These are phyloP conservation scores for Niebla homalea DNA, from an alignment of 495 filamentous ascomycete species.

Conservation along the genomic window DNA sequence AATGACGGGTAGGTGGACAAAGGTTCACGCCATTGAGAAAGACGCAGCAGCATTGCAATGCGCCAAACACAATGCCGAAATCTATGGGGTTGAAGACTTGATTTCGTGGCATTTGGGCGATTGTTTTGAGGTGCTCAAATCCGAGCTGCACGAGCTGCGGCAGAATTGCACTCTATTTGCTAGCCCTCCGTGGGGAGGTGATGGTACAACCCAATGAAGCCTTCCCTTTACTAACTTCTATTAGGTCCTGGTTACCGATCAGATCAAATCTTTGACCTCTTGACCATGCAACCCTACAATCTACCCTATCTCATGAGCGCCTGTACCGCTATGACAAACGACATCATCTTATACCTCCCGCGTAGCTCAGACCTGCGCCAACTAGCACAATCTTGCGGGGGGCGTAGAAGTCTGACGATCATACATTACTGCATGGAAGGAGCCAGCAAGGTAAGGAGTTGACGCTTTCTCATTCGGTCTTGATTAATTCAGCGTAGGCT, in stretches of 20 bases:
- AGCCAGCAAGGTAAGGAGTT: constrained; percentile 56
- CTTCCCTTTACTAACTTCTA: constrained; percentile 3
- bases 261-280: constrained; percentile 71
- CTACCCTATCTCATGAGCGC: constrained; percentile 46
- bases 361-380: constrained; percentile 78
- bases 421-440: constrained; percentile 87
- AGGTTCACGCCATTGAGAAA: constrained; percentile 78
- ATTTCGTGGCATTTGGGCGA: constrained; percentile 81
- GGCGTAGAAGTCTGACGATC: constrained; percentile 46
- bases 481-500: neutral
- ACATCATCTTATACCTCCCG: constrained; percentile 70
- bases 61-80: constrained; percentile 79
- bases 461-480: neutral
- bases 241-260: constrained; percentile 64
- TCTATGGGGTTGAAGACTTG: constrained; percentile 68
- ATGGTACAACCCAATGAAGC: constrained; percentile 6
- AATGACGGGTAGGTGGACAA: constrained; percentile 56
- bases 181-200: constrained; percentile 90
- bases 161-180: constrained; percentile 61
- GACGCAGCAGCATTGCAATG: constrained; percentile 64
- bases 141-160: constrained; percentile 34
- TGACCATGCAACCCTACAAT: constrained; percentile 76
- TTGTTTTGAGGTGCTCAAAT: constrained; percentile 51
- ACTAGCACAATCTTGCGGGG: constrained; percentile 49
- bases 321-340: constrained; percentile 37